Evolutionary conservation across 257 asterid species (phyloP).

Genomic region (Forsythia viridissima): DNA sequence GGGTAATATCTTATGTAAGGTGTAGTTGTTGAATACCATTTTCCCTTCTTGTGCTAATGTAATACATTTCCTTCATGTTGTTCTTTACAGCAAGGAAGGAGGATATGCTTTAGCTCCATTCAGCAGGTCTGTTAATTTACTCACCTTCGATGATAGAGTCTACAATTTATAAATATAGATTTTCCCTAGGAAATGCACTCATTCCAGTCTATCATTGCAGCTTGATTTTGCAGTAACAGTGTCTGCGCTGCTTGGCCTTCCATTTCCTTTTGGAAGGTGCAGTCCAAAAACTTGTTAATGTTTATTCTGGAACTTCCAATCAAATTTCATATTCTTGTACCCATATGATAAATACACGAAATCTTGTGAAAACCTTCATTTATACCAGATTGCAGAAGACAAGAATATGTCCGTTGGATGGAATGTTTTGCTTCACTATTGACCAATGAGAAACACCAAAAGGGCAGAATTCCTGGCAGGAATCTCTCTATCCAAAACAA

Average conservation of each 20-base stretch:
- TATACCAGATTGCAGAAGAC: background rate
- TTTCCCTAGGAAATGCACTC: constrained; percentile 28
- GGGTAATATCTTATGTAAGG: background rate
- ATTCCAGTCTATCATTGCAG: constrained; percentile 47
- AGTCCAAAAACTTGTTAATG: constrained; percentile 20
- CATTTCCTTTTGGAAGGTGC: constrained; percentile 97
- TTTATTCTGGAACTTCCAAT: background rate
- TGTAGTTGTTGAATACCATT: background rate
- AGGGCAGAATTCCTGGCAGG: background rate
- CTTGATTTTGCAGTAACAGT: constrained; percentile 91
- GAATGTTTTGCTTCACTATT: background rate
- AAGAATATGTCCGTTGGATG: background rate
- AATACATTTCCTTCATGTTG: constrained; percentile 9
- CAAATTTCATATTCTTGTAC: constrained; percentile 3
- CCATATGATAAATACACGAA: background rate
- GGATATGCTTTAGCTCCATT: constrained; percentile 61
- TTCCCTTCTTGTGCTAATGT: background rate
- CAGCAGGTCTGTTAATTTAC: constrained; percentile 63
- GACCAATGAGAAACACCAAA: background rate
- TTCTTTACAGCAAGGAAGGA: constrained; percentile 58
- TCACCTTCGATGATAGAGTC: constrained; percentile 17
- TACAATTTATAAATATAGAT: constrained; percentile 16
- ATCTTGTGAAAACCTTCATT: constrained; percentile 6
- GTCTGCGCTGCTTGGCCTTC: constrained; percentile 85
- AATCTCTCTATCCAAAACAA: constrained; percentile 3